phyloP scores from a whole-genome alignment of 2,329 filamentous ascomycete genomes.

The Seiridium cupressi region DNA sequence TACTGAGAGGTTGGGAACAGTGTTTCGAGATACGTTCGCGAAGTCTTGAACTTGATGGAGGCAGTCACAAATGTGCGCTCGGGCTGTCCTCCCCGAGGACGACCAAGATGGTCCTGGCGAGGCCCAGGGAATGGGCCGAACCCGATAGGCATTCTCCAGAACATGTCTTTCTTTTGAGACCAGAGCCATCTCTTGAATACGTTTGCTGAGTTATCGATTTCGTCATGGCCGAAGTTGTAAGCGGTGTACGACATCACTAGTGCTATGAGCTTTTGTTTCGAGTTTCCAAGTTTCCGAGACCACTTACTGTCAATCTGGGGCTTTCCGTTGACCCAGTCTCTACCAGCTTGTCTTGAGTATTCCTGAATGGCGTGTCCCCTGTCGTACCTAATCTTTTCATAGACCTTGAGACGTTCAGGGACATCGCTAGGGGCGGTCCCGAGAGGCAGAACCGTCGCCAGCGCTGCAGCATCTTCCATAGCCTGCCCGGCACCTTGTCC shows the following conservation, averaged over 20 bases:
- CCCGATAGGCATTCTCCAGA: constrained; percentile 42
- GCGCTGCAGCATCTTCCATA: constrained; percentile 64
- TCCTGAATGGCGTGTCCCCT: constrained; percentile 58
- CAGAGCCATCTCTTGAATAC: constrained; percentile 48
- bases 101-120: constrained; percentile 31
- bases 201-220: constrained; percentile 52
- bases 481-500: constrained; percentile 51
- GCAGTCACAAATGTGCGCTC: constrained; percentile 40
- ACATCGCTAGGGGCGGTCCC: constrained; percentile 45
- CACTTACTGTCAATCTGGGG: constrained; percentile 39
- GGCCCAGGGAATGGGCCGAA: constrained; percentile 47
- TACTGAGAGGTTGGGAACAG: constrained; percentile 42
- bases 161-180: constrained; percentile 31
- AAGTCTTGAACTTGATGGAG: constrained; percentile 49
- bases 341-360: constrained; percentile 51
- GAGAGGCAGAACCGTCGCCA: constrained; percentile 53
- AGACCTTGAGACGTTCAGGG: constrained; percentile 54
- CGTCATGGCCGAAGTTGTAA: constrained; percentile 59
- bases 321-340: constrained; percentile 38
- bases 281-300: background rate
- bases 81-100: constrained; percentile 11
- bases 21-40: constrained; percentile 45
- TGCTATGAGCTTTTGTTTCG: constrained; percentile 1
- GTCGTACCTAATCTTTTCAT: constrained; percentile 55
- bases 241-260: constrained; percentile 38